Evolutionary conservation across 768 basidiomycete genomes (phyloP).

Genomic region (Rhodosporidiobolus odoratus): DNA sequence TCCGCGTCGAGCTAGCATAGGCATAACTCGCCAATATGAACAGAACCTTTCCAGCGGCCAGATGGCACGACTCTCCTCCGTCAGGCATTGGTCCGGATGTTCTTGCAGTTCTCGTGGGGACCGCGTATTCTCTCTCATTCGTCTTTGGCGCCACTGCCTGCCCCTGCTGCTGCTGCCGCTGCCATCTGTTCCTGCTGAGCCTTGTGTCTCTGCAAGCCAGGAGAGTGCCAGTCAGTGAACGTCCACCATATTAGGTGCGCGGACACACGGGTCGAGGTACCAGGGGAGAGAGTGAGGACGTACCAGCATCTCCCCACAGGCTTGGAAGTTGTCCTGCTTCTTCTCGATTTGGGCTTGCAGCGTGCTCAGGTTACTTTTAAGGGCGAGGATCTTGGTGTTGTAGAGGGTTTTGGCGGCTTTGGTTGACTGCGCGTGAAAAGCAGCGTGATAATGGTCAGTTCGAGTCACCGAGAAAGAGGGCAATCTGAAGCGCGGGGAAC

Average conservation of each 20-base stretch:
- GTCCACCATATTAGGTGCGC: too few species aligned
- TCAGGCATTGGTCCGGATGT: too few species aligned
- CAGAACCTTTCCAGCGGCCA: too few species aligned
- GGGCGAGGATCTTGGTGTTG: constrained; percentile 69
- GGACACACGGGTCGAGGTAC: too few species aligned
- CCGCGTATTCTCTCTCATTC: too few species aligned
- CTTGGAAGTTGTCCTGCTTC: constrained; percentile 62
- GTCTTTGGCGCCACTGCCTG: neutral
- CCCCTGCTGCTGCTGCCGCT: constrained; percentile 12
- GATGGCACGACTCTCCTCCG: too few species aligned
- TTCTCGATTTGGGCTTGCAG: constrained; percentile 82
- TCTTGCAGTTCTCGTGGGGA: neutral
- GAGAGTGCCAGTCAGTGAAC: neutral
- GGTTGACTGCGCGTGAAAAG: constrained; percentile 76
- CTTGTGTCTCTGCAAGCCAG: neutral
- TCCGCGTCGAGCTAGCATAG: too few species aligned
- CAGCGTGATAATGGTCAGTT: too few species aligned
- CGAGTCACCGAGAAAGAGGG: too few species aligned
- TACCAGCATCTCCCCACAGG: constrained; percentile 29
- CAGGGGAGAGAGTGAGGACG: neutral
- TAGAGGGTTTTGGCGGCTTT: constrained; percentile 77
- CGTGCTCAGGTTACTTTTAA: constrained; percentile 73
- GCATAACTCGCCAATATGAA: too few species aligned
- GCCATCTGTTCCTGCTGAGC: constrained; percentile 24
- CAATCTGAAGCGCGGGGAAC: too few species aligned